Evolutionary conservation across 179 eudicot species (phyloP).

Genomic region (Actinidia chinensis): DNA sequence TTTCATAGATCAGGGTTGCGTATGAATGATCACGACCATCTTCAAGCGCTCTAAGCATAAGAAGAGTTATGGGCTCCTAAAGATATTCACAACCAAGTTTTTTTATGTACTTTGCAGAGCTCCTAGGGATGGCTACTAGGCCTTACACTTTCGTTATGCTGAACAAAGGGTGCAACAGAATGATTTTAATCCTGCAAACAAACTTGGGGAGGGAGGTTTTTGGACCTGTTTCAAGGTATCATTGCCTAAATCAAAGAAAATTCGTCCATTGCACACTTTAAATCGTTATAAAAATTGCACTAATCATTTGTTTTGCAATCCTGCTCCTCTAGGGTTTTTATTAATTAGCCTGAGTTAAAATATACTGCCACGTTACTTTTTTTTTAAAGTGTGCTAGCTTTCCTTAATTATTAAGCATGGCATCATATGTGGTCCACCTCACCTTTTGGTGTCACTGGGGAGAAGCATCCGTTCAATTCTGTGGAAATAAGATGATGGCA

Average conservation of each 20-base stretch:
- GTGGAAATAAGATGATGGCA: neutral
- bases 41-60: neutral
- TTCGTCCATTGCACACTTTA: neutral
- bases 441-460: neutral
- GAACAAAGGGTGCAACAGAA: slow-evolving; percentile 68
- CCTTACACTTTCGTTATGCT: slow-evolving; percentile 59
- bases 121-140: slow-evolving; percentile 56
- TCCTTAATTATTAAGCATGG: neutral
- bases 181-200: slow-evolving; percentile 62
- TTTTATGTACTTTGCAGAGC: slow-evolving; percentile 39
- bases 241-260: slow-evolving; percentile 3
- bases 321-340: neutral
- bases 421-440: neutral
- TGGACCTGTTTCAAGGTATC: slow-evolving; percentile 81
- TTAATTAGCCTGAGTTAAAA: neutral
- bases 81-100: neutral
- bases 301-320: neutral
- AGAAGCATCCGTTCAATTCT: neutral
- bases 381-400: too few relatives aligned
- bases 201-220: slow-evolving; percentile 96
- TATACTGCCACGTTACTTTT: neutral
- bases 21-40: slow-evolving; percentile 1
- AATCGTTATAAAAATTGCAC: neutral
- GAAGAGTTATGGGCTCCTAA: neutral
- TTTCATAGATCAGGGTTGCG: neutral